Evolutionary conservation across 345 rosid genomes (phyloP).

Genomic region (Lumnitzera racemosa): DNA sequence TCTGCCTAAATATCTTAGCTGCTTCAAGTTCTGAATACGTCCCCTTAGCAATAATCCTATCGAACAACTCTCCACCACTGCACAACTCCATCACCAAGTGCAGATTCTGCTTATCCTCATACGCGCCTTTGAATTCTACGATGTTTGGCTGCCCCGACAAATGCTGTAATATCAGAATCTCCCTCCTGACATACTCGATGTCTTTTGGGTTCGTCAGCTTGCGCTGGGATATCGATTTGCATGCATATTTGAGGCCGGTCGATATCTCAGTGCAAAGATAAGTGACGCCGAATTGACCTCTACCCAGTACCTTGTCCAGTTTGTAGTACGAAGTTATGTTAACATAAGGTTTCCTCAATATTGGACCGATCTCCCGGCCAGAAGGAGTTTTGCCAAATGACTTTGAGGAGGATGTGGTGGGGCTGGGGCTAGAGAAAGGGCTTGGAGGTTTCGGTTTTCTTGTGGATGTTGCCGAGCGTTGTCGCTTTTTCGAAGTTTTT

Average conservation of each 20-base stretch:
- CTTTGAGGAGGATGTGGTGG: background rate
- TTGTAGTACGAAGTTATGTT: constrained; percentile 40
- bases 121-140: constrained; percentile 78
- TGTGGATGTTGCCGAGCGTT: background rate
- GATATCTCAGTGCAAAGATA: constrained; percentile 62
- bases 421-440: background rate
- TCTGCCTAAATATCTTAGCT: constrained; percentile 56
- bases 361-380: constrained; percentile 27
- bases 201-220: constrained; percentile 40
- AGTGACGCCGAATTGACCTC: constrained; percentile 78
- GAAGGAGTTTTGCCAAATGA: constrained; percentile 1
- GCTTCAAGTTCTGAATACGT: constrained; percentile 80
- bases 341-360: constrained; percentile 56
- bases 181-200: constrained; percentile 61
- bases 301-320: constrained; percentile 67
- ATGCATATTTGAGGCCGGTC: constrained; percentile 57
- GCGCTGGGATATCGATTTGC: constrained; percentile 74
- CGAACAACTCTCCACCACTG: constrained; percentile 92
- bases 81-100: constrained; percentile 91
- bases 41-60: constrained; percentile 67
- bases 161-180: constrained; percentile 71
- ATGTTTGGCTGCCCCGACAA: constrained; percentile 84
- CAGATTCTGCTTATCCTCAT: constrained; percentile 54
- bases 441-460: no score
- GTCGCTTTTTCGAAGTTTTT: background rate